Conservation (phyloP, 1,139 yeast species). For the Groenewaldozyma auringiensis region DNA sequence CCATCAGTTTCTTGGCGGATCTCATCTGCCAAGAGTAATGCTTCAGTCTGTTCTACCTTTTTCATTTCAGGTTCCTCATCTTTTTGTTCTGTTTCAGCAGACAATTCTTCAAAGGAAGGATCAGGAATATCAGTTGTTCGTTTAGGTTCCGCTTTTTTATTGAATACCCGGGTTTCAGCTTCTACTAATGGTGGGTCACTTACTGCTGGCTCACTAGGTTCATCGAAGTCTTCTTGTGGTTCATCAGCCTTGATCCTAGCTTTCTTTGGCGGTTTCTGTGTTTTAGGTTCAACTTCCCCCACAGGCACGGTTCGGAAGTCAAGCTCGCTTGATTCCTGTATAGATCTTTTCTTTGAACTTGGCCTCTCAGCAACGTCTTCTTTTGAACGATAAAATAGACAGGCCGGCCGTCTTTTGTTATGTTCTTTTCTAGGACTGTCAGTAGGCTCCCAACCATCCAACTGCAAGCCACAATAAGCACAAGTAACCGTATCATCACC, state of each 20-base stretch:
- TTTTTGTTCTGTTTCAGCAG: not conserved
- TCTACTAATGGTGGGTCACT: not conserved
- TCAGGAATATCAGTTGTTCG: not conserved
- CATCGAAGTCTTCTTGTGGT: no score
- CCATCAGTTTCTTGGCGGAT: not conserved
- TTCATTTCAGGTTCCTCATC: constrained; percentile 4
- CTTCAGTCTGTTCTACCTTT: not conserved
- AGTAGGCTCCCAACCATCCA: constrained; percentile 64
- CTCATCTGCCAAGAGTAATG: not conserved
- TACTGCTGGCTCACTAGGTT: no score
- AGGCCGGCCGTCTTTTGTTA: constrained; percentile 38
- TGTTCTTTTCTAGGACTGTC: constrained; percentile 52
- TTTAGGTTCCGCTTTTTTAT: constrained; percentile 9
- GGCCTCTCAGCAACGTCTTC: constrained; percentile 9
- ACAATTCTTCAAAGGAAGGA: not conserved
- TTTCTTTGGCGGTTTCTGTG: not conserved
- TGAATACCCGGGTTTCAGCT: not conserved
- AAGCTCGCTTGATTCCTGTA: not conserved
- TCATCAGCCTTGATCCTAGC: not conserved
- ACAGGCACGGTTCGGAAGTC: no score
- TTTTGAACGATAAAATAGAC: constrained; percentile 38
- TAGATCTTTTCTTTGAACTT: not conserved
- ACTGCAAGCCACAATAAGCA: constrained; percentile 57
- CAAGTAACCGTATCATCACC: constrained; percentile 64
- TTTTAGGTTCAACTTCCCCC: not conserved